Percentiles rank a stretch among this genome's conserved stretches.
phyloP scores from a whole-genome alignment of 2,329 filamentous ascomycete species.

The Sclerotinia trifoliorum region DNA sequence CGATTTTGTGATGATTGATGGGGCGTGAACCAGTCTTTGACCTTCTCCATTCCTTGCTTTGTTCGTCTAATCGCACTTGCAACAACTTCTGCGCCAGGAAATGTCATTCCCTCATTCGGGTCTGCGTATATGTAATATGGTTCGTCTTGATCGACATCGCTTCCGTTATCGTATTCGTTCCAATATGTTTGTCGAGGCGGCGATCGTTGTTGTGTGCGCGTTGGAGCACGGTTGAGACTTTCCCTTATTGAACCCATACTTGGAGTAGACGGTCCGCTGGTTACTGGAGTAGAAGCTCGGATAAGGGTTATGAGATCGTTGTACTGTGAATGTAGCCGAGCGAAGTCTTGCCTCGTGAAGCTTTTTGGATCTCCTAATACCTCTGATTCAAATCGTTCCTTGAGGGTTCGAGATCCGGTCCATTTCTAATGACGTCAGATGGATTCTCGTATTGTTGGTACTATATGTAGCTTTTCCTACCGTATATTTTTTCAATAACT shows the following conservation, averaged over 20 bases:
- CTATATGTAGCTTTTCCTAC: slow-evolving; percentile 42
- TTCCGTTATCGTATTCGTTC: slow-evolving; percentile 85
- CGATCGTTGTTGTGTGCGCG: slow-evolving; percentile 1
- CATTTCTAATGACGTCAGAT: slow-evolving; percentile 60
- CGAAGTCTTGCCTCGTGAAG: slow-evolving; percentile 68
- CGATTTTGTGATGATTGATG: slow-evolving; percentile 28
- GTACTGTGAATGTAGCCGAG: slow-evolving; percentile 50
- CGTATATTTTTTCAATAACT: slow-evolving; percentile 82
- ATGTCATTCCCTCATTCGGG: slow-evolving; percentile 58
- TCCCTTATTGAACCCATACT: slow-evolving; percentile 28
- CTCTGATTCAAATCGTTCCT: slow-evolving; percentile 63
- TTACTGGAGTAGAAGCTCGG: slow-evolving; percentile 42
- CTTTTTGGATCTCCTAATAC: slow-evolving; percentile 66
- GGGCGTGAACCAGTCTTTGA: slow-evolving; percentile 50
- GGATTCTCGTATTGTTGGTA: background rate
- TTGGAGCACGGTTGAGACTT: slow-evolving; percentile 24
- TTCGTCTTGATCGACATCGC: slow-evolving; percentile 57
- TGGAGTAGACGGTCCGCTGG: slow-evolving; percentile 31
- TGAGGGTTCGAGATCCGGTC: slow-evolving; percentile 69
- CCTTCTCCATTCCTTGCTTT: slow-evolving; percentile 49
- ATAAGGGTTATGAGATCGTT: slow-evolving; percentile 51
- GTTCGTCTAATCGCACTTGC: slow-evolving; percentile 52
- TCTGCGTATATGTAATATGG: slow-evolving; percentile 74
- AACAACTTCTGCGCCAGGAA: slow-evolving; percentile 55
- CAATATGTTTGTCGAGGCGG: slow-evolving; percentile 54